Percentiles rank a stretch among this genome's conserved stretches.
Evolutionary conservation across 2,329 filamentous ascomycete species (phyloP).

Genomic region (Teratosphaeria zuluensis): DNA sequence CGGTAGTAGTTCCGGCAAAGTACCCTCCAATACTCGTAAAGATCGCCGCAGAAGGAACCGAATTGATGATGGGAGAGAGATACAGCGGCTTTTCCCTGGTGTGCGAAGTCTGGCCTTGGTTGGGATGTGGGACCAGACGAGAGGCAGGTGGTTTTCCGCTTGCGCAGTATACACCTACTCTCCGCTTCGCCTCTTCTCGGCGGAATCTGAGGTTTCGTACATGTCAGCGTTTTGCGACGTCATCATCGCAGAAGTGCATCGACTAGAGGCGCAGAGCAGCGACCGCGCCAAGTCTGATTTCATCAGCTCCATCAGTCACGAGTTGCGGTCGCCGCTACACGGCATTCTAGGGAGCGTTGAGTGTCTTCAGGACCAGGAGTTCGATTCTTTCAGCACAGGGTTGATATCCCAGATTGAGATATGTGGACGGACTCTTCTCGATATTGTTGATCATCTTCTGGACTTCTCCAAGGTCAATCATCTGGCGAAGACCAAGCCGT

Average conservation of each 20-base stretch:
- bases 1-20: not conserved
- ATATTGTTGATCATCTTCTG: slow-evolving; percentile 37
- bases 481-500: slow-evolving; percentile 3
- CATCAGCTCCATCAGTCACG: slow-evolving; percentile 43
- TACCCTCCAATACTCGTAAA: not conserved
- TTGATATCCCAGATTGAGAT: slow-evolving; percentile 41
- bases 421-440: slow-evolving; percentile 43
- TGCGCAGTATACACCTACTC: slow-evolving; percentile 38
- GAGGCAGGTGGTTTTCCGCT: slow-evolving; percentile 23
- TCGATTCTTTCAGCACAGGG: slow-evolving; percentile 30
- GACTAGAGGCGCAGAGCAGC: slow-evolving; percentile 29
- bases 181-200: slow-evolving; percentile 32
- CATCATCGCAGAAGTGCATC: slow-evolving; percentile 31
- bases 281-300: slow-evolving; percentile 44
- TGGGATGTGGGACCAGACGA: slow-evolving; percentile 42
- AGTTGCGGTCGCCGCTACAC: slow-evolving; percentile 38
- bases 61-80: slow-evolving; percentile 14
- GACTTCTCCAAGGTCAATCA: slow-evolving; percentile 38
- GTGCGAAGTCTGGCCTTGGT: slow-evolving; percentile 41
- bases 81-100: slow-evolving; percentile 33
- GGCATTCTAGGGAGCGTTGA: slow-evolving; percentile 42
- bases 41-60: slow-evolving; percentile 1
- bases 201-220: slow-evolving; percentile 31
- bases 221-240: slow-evolving; percentile 34
- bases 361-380: slow-evolving; percentile 36